Conservation (phyloP, 1,284 basidiomycete species). For the Ustilago nuda region DNA sequence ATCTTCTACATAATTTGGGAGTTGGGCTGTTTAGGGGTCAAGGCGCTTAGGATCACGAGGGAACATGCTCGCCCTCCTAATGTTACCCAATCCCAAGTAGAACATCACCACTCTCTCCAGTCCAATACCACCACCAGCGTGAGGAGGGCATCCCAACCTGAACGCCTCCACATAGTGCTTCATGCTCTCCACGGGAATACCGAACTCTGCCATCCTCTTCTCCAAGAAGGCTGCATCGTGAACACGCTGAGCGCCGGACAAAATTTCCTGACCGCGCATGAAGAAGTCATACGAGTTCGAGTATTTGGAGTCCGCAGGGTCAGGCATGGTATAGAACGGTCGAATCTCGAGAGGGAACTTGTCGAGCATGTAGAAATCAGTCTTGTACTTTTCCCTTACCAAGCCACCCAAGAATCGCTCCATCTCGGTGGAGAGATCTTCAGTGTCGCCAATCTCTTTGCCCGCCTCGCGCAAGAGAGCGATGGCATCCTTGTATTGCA, state of each 20-base stretch:
- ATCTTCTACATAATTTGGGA: not conserved
- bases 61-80: conserved; percentile 91
- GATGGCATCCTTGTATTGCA: conserved; percentile 66
- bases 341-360: conserved; percentile 67
- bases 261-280: conserved; percentile 98
- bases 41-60: conserved; percentile 74
- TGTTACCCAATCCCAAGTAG: conserved; percentile 80
- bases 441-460: conserved; percentile 62
- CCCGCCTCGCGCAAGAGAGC: conserved; percentile 65
- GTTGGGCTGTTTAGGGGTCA: conserved; percentile 52
- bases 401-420: conserved; percentile 62
- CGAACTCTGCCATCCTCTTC: conserved; percentile 80
- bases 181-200: conserved; percentile 86
- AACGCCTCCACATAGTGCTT: conserved; percentile 92
- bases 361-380: conserved; percentile 69
- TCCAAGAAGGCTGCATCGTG: conserved; percentile 87
- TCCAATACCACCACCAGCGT: conserved; percentile 75
- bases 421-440: conserved; percentile 68
- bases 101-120: conserved; percentile 96
- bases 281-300: conserved; percentile 99
- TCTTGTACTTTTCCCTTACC: conserved; percentile 68
- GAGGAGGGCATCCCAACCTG: conserved; percentile 89
- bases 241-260: conserved; percentile 96
- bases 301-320: conserved; percentile 71
- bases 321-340: conserved; percentile 70